Base-by-base conservation (phyloP, 1,284 basidiomycete species). In the Sanghuangporus baumii region DNA sequence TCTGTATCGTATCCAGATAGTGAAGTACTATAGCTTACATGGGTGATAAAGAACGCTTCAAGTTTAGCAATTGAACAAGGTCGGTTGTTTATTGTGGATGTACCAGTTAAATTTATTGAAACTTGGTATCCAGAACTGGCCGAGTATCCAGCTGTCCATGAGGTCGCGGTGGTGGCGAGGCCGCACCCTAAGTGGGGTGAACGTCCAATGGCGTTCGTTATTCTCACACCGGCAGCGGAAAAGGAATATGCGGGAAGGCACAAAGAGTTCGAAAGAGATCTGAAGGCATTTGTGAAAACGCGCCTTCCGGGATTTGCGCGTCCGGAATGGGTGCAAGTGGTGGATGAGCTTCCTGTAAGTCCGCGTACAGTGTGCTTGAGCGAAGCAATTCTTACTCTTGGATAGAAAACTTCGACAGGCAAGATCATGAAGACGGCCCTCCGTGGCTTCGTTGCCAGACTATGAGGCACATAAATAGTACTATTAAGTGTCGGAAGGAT, bases 31-130 rank as follows among this genome's bases (percentile, higher is more conserved):
- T 18, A 18, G 18, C 38, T 52, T 6, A 60, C n/a, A 50, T 55
- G 48, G 55, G 59, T 20, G 59, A 63, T 34, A 2, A 67, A 94
- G 87, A 94, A 94, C 68, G 89, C 91, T n/a, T 93, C 89, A 0
- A 89, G 87, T 63, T 75, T 94, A 8, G 88, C 89, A 9, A 93
- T 95, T 62, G 93, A 96, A 72, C 85, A 89, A 77, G 92, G 91
- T 85, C 60, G 61, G 69, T 31, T 31, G 26, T 31, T 31, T 4
- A 31, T 31, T 31, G 26, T 31, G 2, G 26, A 31, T 31, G 3
- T 31, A 3, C 26, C 3, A 31, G 26, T 31, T 57, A 18, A 38
- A 7, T 58, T 26, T 48, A 26, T 14, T 9, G 36, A 37, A 34
- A 5, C 43, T 6, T n/a, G 48, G 43, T 46, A 62, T 40, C n/a